These are phyloP conservation scores for Boletus vermiculosoides DNA, from an alignment of 768 basidiomycete species.

Conservation along the genomic window DNA sequence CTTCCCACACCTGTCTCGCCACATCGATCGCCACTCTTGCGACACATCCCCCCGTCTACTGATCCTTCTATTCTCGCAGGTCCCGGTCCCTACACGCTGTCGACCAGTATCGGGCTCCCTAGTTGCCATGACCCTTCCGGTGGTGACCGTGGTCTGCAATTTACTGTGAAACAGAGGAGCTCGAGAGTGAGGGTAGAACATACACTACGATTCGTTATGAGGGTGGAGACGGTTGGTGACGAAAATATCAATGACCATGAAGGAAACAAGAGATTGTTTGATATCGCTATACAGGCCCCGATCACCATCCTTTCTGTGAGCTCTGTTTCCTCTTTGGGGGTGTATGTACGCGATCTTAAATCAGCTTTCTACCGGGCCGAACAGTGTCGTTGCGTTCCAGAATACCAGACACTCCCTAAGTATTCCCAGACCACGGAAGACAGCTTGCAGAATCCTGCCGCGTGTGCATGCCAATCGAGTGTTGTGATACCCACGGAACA, in stretches of 20 bases:
- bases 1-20: slow-evolving; percentile 32
- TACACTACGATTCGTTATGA: slow-evolving; percentile 72
- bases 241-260: slow-evolving; percentile 55
- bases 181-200: slow-evolving; percentile 77
- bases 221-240: slow-evolving; percentile 74
- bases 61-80: slow-evolving; percentile 27
- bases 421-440: slow-evolving; percentile 49
- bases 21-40: slow-evolving; percentile 29
- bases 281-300: slow-evolving; percentile 85
- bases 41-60: slow-evolving; percentile 6
- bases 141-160: slow-evolving; percentile 48
- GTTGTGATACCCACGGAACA: background rate
- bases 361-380: background rate
- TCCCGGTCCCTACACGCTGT: slow-evolving; percentile 27
- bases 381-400: slow-evolving; percentile 81
- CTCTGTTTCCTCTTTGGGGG: slow-evolving; percentile 3
- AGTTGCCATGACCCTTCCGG: slow-evolving; percentile 7
- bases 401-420: slow-evolving; percentile 75
- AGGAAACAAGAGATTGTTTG: slow-evolving; percentile 80
- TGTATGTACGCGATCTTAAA: background rate
- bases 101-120: slow-evolving; percentile 17
- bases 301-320: slow-evolving; percentile 86
- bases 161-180: slow-evolving; percentile 67
- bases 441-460: background rate
- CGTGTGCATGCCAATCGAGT: slow-evolving; percentile 45